Conservation (phyloP, 768 basidiomycete genomes). For the Tulasnella sp. region DNA sequence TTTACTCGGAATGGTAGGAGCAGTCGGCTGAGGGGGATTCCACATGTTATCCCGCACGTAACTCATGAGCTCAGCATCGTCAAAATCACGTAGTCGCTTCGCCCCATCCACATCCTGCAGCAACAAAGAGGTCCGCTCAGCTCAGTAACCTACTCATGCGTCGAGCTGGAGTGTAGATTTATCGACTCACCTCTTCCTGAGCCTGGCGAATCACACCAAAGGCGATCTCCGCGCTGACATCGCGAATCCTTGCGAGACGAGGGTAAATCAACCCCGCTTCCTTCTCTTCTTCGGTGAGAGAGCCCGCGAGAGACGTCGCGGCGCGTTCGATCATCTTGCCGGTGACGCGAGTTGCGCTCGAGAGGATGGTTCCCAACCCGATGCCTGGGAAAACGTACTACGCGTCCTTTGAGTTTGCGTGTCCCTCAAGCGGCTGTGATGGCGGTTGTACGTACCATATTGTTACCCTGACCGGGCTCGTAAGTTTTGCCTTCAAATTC, state of each 20-base stretch:
- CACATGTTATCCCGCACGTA: slow-evolving; percentile 17
- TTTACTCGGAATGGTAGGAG: neutral
- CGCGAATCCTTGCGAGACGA: slow-evolving; percentile 71
- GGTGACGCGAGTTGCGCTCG: slow-evolving; percentile 64
- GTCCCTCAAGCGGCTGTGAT: neutral
- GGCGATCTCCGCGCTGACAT: slow-evolving; percentile 76
- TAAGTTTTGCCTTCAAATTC: slow-evolving; percentile 52
- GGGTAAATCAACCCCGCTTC: slow-evolving; percentile 73
- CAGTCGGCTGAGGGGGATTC: slow-evolving; percentile 6
- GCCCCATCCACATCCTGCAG: slow-evolving; percentile 2
- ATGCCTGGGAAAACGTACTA: slow-evolving; percentile 45
- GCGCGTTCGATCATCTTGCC: slow-evolving; percentile 87
- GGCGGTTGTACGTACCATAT: slow-evolving; percentile 74
- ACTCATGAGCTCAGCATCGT: neutral
- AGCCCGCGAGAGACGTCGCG: slow-evolving; percentile 71
- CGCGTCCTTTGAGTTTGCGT: slow-evolving; percentile 26
- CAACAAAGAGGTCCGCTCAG: neutral
- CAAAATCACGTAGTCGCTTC: neutral
- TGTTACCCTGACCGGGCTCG: slow-evolving; percentile 89
- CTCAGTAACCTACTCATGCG: neutral
- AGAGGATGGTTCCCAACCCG: slow-evolving; percentile 72
- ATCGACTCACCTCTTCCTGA: slow-evolving; percentile 60
- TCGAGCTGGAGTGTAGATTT: neutral
- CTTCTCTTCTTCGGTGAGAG: slow-evolving; percentile 67
- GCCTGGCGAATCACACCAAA: slow-evolving; percentile 71